These are phyloP conservation scores for Chrysosphaeria jannelii DNA, from an alignment of 2,329 filamentous ascomycete genomes.

Conservation along the genomic window DNA sequence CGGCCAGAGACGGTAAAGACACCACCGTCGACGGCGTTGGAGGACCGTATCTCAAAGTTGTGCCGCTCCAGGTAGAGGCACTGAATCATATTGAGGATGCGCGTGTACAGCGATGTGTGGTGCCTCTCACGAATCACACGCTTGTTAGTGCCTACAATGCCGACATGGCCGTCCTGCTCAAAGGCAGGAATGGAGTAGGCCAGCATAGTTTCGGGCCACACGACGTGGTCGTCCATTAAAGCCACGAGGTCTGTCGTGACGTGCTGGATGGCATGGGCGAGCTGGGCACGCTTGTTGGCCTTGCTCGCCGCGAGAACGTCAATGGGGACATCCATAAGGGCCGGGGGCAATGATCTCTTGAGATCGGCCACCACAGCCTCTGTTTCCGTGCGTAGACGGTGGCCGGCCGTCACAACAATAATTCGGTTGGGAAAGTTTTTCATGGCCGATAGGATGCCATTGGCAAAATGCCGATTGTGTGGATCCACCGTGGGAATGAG, in stretches of 20 bases:
- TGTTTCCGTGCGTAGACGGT: constrained; percentile 5
- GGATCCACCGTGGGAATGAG: constrained; percentile 21
- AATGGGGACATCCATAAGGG: constrained; percentile 4
- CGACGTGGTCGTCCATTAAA: constrained; percentile 21
- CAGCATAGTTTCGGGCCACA: constrained; percentile 16
- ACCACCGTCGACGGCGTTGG: constrained; percentile 24
- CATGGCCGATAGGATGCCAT: constrained; percentile 12
- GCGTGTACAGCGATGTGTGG: constrained; percentile 6
- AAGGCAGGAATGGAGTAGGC: constrained; percentile 13
- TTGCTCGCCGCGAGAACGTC: constrained; percentile 8
- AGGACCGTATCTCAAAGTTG: constrained; percentile 27
- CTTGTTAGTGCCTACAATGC: constrained; percentile 25
- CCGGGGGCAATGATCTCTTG: not conserved
- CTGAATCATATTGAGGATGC: constrained; percentile 23
- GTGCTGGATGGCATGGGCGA: constrained; percentile 11
- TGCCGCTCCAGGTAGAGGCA: constrained; percentile 28
- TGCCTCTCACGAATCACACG: constrained; percentile 13
- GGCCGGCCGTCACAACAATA: constrained; percentile 16
- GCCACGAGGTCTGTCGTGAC: constrained; percentile 14
- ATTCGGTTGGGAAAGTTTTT: constrained; percentile 11
- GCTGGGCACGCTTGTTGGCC: constrained; percentile 18
- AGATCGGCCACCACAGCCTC: constrained; percentile 1
- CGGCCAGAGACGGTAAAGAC: constrained; percentile 25
- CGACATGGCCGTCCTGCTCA: constrained; percentile 13
- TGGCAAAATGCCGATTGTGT: constrained; percentile 10